Evolutionary conservation across 495 filamentous ascomycete species (phyloP).

Genomic region (Pyrenula aspistea): DNA sequence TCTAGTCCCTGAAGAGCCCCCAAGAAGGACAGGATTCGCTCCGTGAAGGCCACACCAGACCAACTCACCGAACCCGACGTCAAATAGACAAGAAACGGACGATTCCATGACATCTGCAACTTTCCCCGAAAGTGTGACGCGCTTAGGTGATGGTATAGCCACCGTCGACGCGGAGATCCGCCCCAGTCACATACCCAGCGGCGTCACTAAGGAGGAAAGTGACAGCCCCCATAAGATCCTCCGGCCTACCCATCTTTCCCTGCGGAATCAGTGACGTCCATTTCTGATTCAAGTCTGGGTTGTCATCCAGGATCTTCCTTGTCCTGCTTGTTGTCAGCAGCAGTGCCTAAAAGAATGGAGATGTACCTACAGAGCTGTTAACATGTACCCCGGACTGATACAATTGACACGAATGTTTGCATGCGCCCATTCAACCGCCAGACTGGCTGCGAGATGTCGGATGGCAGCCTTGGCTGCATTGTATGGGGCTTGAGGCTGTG

Average conservation of each 20-base stretch:
- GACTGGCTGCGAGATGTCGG: constrained; percentile 62
- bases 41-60: not conserved
- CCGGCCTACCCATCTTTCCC: constrained; percentile 84
- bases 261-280: constrained; percentile 88
- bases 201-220: constrained; percentile 85
- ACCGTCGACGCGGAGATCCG: constrained; percentile 82
- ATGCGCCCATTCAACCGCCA: constrained; percentile 84
- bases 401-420: constrained; percentile 80
- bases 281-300: constrained; percentile 70
- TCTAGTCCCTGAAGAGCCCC: too few relatives aligned
- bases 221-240: constrained; percentile 88
- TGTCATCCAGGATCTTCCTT: constrained; percentile 86
- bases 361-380: constrained; percentile 68
- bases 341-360: not conserved
- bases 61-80: not conserved
- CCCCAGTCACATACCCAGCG: constrained; percentile 74
- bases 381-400: constrained; percentile 87
- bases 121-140: not conserved
- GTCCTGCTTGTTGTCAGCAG: constrained; percentile 43
- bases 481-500: constrained; percentile 88
- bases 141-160: constrained; percentile 76
- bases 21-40: too few relatives aligned
- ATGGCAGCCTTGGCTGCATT: constrained; percentile 86
- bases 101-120: not conserved
- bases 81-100: not conserved